Percentiles rank a stretch among this genome's conserved stretches.
phyloP scores from a whole-genome alignment of 164 flowering plant genomes.

The Cinnamomum chago region DNA sequence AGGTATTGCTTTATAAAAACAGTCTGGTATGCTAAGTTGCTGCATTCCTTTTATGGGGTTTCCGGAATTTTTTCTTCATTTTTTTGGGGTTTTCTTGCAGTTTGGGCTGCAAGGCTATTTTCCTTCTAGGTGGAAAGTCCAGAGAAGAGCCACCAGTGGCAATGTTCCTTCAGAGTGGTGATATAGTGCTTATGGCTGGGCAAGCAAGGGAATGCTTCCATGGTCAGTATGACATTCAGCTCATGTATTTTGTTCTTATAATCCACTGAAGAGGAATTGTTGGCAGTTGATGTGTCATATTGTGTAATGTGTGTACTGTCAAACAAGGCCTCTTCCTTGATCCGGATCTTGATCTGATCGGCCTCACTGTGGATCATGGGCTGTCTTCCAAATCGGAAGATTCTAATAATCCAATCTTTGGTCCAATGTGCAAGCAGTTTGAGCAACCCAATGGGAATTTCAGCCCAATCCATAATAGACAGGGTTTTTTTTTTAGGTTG shows the following conservation, averaged over 20 bases:
- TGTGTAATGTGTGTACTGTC: neutral
- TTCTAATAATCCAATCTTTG: no score
- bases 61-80: neutral
- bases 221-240: slow-evolving; percentile 46
- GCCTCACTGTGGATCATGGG: neutral
- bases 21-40: neutral
- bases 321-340: neutral
- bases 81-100: slow-evolving; percentile 28
- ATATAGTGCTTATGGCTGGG: slow-evolving; percentile 91
- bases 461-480: no score
- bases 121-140: slow-evolving; percentile 88
- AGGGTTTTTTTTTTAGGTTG: neutral
- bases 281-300: neutral
- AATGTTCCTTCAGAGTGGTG: slow-evolving; percentile 96
- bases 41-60: neutral
- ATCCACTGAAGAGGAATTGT: neutral
- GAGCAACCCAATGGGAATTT: no score
- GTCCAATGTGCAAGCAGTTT: no score
- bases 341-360: neutral
- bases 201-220: slow-evolving; percentile 97
- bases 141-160: slow-evolving; percentile 73
- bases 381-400: neutral
- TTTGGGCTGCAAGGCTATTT: slow-evolving; percentile 96
- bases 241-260: neutral
- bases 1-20: slow-evolving; percentile 42